Evolutionary conservation across 495 filamentous ascomycete species (phyloP), one percentile per base, ranked within the genome.

Genomic region (Gamarada debralockiae): DNA sequence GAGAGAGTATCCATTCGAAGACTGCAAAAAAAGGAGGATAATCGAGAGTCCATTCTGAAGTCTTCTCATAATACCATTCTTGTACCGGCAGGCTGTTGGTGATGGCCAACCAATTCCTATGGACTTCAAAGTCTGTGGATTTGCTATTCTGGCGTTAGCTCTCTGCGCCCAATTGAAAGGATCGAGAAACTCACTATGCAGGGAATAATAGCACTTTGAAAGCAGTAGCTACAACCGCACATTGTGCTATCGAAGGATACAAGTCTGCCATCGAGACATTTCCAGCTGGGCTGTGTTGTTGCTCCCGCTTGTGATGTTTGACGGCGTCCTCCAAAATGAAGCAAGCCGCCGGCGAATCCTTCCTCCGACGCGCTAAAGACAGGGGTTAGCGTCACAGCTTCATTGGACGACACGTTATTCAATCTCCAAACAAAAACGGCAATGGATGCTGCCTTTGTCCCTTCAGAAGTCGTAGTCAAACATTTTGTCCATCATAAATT

Each of bases 41-140:
- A 69, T 98, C 93, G 57, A 98, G 86, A 0, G 93, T 97, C 93
- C 93, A 98, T 86, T 96, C 87, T 9, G 93, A 97, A 2, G 91
- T 95, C 75, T 89, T 87, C 72, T 98, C 93, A 61, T 84, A 93
- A 73, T 97, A 97, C 92, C 92, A 98, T 63, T 93, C 78, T 72
- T 87, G 80, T 31, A 90, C 73, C 1, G 93, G 90, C 27, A 96
- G 74, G 22, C 87, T 96, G 70, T 95, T 77, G 2, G 93, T 96
- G 49, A 96, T 87, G 49, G 93, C 92, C 24, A 98, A 79, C 93
- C 93, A 98, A 71, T 97, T 97, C 48, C 93, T 85, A 69, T 97
- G 93, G 48, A 97, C 93, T 66, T 97, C 93, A 61, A 97, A 98
- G 66, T 98, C 93, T 55, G 92, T 97, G n/a, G 93, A 97, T 75